phyloP scores from a whole-genome alignment of 2,329 filamentous ascomycete genomes.

The Fusarium austroafricanum region DNA sequence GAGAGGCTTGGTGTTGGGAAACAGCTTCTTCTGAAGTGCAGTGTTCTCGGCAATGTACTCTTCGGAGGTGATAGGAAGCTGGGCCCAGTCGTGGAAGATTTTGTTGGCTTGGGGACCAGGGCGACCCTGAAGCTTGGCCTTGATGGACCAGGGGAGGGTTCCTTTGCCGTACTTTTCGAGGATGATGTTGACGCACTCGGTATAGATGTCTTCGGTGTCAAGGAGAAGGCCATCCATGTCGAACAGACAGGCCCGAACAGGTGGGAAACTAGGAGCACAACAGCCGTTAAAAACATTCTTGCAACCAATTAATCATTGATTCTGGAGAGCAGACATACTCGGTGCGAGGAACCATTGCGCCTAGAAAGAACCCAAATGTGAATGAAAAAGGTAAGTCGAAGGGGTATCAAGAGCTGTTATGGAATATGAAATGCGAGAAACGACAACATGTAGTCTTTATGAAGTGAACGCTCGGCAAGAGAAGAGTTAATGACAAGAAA shows the following conservation, averaged over 20 bases:
- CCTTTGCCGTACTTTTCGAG: conserved; percentile 80
- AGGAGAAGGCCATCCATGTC: conserved; percentile 99
- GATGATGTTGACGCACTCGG: conserved; percentile 82
- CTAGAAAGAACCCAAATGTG: not conserved
- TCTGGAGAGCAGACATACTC: conserved; percentile 53
- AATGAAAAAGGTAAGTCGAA: not conserved
- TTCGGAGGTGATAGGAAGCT: conserved; percentile 79
- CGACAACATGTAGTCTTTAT: not conserved
- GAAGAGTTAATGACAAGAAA: not conserved
- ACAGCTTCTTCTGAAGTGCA: conserved; percentile 75
- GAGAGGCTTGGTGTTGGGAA: conserved; percentile 79
- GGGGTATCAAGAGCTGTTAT: conserved; percentile 7
- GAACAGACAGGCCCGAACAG: conserved; percentile 91
- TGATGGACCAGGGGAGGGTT: conserved; percentile 89
- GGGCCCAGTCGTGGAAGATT: conserved; percentile 80
- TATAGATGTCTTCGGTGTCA: conserved; percentile 92
- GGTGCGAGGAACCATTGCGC: conserved; percentile 57
- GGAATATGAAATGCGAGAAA: not conserved
- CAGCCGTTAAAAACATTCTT: conserved; percentile 18
- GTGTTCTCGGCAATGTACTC: conserved; percentile 72
- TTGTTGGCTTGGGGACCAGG: conserved; percentile 64
- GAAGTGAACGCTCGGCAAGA: not conserved
- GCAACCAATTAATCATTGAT: not conserved
- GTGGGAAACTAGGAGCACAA: conserved; percentile 71
- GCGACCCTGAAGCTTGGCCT: conserved; percentile 81